phyloP scores from a whole-genome alignment of 495 filamentous ascomycete species.

The Aspergillus coremiiformis region DNA sequence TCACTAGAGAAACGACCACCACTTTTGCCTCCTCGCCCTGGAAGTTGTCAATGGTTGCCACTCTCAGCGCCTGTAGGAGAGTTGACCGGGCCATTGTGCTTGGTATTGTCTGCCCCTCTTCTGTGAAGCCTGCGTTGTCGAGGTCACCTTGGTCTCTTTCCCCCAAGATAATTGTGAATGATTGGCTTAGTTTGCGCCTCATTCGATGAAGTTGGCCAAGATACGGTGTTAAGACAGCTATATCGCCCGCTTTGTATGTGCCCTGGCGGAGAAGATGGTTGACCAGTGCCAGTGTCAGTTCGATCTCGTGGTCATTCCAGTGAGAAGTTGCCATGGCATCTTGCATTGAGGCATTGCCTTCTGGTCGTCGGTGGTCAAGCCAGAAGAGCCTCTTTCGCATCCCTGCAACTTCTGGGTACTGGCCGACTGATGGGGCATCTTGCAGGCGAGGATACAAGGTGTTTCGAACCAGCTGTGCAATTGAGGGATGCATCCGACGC shows the following conservation, averaged over 20 bases:
- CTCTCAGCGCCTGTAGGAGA: constrained; percentile 52
- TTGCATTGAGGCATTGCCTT: constrained; percentile 38
- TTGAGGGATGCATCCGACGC: constrained; percentile 69
- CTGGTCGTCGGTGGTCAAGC: constrained; percentile 58
- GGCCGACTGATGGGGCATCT: constrained; percentile 46
- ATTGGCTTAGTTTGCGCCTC: constrained; percentile 37
- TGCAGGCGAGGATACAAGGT: constrained; percentile 59
- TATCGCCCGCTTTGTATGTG: constrained; percentile 54
- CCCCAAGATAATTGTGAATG: constrained; percentile 56
- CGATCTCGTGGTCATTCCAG: constrained; percentile 61
- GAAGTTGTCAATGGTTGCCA: constrained; percentile 86
- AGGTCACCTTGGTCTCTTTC: constrained; percentile 61
- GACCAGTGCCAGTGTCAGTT: constrained; percentile 59
- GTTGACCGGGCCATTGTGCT: constrained; percentile 24
- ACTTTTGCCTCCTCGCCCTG: constrained; percentile 79
- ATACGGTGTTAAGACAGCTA: constrained; percentile 75
- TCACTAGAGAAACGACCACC: constrained; percentile 73
- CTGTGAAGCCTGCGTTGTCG: constrained; percentile 40
- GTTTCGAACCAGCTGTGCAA: constrained; percentile 50
- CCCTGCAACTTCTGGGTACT: constrained; percentile 55
- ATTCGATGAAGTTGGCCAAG: constrained; percentile 63
- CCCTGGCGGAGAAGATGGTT: constrained; percentile 68
- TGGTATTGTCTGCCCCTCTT: constrained; percentile 5
- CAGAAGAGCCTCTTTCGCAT: constrained; percentile 64
- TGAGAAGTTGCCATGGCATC: constrained; percentile 48